phyloP scores from a whole-genome alignment of 2,329 filamentous ascomycete genomes.

The Ascochyta fabae region DNA sequence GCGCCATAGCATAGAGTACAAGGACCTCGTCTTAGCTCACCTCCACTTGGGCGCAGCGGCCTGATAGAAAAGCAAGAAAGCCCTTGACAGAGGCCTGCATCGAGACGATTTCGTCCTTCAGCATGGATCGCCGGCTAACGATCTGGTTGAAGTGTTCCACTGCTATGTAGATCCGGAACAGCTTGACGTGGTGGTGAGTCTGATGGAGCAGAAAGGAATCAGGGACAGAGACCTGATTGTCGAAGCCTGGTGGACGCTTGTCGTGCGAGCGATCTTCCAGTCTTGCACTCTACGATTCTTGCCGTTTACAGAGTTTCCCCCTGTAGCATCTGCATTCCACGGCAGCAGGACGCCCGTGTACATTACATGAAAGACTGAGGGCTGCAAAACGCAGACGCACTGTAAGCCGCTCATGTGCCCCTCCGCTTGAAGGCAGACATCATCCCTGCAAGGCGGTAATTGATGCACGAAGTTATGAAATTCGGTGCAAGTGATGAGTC shows the following conservation, averaged over 20 bases:
- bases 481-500: not conserved
- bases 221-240: not conserved
- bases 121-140: not conserved
- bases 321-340: slow-evolving; percentile 6
- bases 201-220: slow-evolving; percentile 6
- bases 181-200: not conserved
- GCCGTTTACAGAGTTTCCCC: slow-evolving; percentile 2
- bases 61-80: not conserved
- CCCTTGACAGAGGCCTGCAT: not conserved
- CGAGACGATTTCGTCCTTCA: not conserved
- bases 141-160: not conserved
- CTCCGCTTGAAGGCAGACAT: not conserved
- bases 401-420: not conserved
- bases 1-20: not conserved
- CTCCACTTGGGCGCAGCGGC: not conserved
- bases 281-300: slow-evolving; percentile 1
- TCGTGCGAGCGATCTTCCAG: slow-evolving; percentile 1
- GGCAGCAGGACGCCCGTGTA: slow-evolving; percentile 1
- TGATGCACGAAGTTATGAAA: not conserved
- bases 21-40: slow-evolving; percentile 4
- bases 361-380: slow-evolving; percentile 1
- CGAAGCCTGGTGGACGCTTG: slow-evolving; percentile 7
- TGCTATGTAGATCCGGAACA: slow-evolving; percentile 1
- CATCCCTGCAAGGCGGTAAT: not conserved
- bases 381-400: not conserved